Conservation (phyloP, 768 basidiomycete genomes). For the Lentinula edodes region DNA sequence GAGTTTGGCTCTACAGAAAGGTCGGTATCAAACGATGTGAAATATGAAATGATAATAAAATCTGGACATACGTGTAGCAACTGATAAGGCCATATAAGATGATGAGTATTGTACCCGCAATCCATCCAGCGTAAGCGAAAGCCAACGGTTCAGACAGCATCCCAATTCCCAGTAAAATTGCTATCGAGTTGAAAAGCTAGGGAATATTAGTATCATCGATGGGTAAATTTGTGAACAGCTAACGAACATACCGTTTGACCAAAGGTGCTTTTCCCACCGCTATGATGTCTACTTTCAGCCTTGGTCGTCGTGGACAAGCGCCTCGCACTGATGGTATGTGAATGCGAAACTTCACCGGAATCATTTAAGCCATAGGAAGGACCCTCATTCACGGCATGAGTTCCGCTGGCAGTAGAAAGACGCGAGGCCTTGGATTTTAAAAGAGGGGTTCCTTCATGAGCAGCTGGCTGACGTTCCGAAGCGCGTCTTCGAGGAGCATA, state of each 20-base stretch:
- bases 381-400: background rate
- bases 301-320: constrained; percentile 30
- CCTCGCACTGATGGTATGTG: constrained; percentile 10
- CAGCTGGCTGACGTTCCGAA: constrained; percentile 16
- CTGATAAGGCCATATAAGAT: constrained; percentile 73
- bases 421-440: constrained; percentile 34
- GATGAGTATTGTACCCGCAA: constrained; percentile 67
- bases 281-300: constrained; percentile 22
- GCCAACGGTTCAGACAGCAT: constrained; percentile 88
- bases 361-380: background rate
- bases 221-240: background rate
- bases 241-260: constrained; percentile 58
- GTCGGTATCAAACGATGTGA: background rate
- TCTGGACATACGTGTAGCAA: constrained; percentile 78
- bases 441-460: constrained; percentile 30
- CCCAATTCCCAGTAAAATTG: constrained; percentile 83
- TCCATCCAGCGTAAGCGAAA: constrained; percentile 90
- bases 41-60: background rate
- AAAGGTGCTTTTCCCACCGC: constrained; percentile 60
- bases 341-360: constrained; percentile 1
- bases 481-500: constrained; percentile 7
- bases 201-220: background rate
- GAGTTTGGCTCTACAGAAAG: constrained; percentile 65
- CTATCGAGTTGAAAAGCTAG: constrained; percentile 86
- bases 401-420: constrained; percentile 12